Conservation (phyloP, 805 yeast species). For the Yarrowia sp. region DNA sequence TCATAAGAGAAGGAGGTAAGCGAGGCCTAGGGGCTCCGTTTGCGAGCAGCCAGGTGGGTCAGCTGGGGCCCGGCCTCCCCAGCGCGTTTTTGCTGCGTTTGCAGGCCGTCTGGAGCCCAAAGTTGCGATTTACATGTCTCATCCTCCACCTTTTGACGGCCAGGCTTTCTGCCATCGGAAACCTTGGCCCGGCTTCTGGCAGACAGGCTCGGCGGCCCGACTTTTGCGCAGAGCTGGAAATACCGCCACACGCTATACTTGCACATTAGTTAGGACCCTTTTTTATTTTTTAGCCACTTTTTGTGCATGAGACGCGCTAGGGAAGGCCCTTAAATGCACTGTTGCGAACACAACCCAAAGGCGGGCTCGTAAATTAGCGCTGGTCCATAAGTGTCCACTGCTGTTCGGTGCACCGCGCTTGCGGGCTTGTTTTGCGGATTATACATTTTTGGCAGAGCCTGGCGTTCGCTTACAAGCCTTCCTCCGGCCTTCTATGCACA, state of each 20-base stretch:
- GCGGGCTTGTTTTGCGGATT: no score
- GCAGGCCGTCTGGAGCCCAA: no score
- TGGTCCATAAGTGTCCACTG: not conserved
- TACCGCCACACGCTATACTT: not conserved
- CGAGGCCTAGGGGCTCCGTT: not conserved
- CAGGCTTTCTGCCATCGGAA: not conserved
- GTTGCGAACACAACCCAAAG: not conserved
- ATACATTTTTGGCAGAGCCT: no score
- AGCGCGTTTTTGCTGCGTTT: no score
- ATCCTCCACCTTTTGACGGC: not conserved
- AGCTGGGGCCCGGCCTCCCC: no score
- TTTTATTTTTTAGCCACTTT: not conserved
- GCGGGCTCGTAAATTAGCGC: not conserved
- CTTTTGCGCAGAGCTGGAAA: not conserved
- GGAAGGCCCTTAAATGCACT: not conserved
- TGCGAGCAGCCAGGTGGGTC: no score
- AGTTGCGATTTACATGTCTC: not conserved
- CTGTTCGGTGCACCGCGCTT: no score
- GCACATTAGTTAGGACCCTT: not conserved
- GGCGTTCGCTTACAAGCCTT: not conserved
- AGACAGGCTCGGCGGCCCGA: not conserved
- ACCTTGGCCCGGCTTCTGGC: not conserved
- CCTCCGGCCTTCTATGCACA: constrained; percentile 15
- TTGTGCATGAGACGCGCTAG: not conserved
- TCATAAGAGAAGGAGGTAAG: not conserved